These are phyloP conservation scores for Saccharomyces hybrid DNA, from an alignment of 1,139 yeast species.

Conservation along the genomic window DNA sequence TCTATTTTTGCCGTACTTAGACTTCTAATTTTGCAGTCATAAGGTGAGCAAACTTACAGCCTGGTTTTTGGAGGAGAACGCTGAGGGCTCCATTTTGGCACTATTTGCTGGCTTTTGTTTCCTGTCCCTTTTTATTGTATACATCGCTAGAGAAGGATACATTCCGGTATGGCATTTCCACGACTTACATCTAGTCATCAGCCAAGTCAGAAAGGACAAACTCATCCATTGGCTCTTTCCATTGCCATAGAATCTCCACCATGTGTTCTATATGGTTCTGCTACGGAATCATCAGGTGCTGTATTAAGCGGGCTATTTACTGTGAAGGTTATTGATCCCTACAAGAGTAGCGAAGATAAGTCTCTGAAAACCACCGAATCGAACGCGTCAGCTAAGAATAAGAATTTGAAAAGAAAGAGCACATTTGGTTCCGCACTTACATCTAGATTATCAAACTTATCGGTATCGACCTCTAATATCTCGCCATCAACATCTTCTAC, in stretches of 20 bases:
- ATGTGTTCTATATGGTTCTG: conserved; percentile 69
- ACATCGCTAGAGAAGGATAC: neutral
- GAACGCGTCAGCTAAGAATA: neutral
- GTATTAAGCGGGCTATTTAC: conserved; percentile 68
- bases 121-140: neutral
- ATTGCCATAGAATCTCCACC: conserved; percentile 87
- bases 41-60: neutral
- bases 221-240: conserved; percentile 41
- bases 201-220: neutral
- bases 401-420: conserved; percentile 11
- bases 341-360: conserved; percentile 1
- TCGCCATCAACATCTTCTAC: conserved; percentile 6
- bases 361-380: neutral
- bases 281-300: conserved; percentile 77
- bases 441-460: conserved; percentile 14
- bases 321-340: conserved; percentile 20
- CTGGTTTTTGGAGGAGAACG: neutral
- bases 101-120: neutral
- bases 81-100: neutral
- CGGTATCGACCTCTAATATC: conserved; percentile 4
- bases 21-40: neutral
- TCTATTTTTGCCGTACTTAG: neutral
- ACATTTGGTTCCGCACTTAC: conserved; percentile 11
- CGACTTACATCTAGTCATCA: neutral
- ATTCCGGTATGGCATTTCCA: neutral